Conservation (phyloP, 495 filamentous ascomycete genomes). For the Penicillium paxilli region DNA sequence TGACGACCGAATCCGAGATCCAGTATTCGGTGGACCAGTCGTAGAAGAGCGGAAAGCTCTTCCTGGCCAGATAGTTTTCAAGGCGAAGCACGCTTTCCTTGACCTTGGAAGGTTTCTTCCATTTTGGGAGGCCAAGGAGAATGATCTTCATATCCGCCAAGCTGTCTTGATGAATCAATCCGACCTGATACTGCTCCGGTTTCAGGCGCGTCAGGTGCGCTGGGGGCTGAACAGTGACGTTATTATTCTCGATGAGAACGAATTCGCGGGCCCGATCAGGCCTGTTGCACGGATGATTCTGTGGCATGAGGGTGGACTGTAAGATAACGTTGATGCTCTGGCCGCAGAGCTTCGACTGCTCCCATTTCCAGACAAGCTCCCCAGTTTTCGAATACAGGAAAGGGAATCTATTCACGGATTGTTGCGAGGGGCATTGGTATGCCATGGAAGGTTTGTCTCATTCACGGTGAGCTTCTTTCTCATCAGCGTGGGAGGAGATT, state of each 20-base stretch:
- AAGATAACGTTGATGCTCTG: conserved; percentile 9
- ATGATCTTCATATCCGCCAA: conserved; percentile 5
- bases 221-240: background rate
- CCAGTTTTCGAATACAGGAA: conserved; percentile 14
- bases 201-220: conserved; percentile 1
- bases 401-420: background rate
- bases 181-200: conserved; percentile 1
- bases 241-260: conserved; percentile 1
- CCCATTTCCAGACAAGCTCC: conserved; percentile 14
- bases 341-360: conserved; percentile 11
- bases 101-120: background rate
- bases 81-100: conserved; percentile 1
- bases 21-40: conserved; percentile 7
- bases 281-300: background rate
- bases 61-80: background rate
- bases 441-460: background rate
- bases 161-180: background rate
- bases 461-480: background rate
- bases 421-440: background rate
- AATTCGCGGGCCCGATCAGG: conserved; percentile 1
- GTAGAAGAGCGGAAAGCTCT: background rate
- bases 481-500: background rate
- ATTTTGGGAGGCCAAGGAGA: background rate
- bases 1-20: conserved; percentile 7
- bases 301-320: background rate